phyloP scores from a whole-genome alignment of 2,329 filamentous ascomycete species.

The Aspergillus fructus region DNA sequence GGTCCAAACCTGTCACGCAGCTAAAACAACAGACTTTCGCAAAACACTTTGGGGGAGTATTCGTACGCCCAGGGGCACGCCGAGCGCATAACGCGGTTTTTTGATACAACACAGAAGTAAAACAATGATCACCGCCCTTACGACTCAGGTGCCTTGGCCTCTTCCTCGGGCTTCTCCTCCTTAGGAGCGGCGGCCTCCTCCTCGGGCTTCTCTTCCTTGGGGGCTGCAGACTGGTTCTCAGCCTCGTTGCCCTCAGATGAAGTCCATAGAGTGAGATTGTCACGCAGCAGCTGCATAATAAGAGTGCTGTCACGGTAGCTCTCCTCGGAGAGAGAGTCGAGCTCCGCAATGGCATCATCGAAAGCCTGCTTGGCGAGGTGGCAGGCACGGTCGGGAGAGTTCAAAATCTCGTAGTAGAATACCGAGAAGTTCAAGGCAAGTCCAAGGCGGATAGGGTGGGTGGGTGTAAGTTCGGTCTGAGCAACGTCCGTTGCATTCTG shows the following conservation, averaged over 20 bases:
- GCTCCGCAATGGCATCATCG: conserved; percentile 97
- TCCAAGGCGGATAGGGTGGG: conserved; percentile 96
- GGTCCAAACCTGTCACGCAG: conserved; percentile 38
- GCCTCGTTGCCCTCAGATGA: conserved; percentile 79
- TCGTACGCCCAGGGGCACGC: conserved; percentile 33
- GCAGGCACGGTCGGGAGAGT: conserved; percentile 96
- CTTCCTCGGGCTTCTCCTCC: conserved; percentile 44
- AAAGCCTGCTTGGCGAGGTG: conserved; percentile 99
- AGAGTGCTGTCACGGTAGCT: conserved; percentile 98
- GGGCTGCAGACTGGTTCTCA: conserved; percentile 46
- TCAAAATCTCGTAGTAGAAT: conserved; percentile 99
- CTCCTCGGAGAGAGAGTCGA: conserved; percentile 96
- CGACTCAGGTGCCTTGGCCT: conserved; percentile 31
- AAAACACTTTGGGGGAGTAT: conserved; percentile 33
- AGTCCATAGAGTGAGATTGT: conserved; percentile 98
- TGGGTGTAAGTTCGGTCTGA: conserved; percentile 94
- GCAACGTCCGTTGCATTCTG: conserved; percentile 98
- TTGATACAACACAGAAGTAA: conserved; percentile 29
- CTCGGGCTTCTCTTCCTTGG: conserved; percentile 42
- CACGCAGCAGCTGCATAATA: conserved; percentile 98
- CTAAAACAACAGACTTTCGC: conserved; percentile 37
- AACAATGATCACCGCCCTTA: conserved; percentile 24
- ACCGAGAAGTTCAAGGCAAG: conserved; percentile 99
- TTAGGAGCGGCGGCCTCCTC: conserved; percentile 39
- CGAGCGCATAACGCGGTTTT: conserved; percentile 25